Conservation (phyloP, 225 moss, liverwort and hornwort genomes). For the Rhytidiadelphus loreus region DNA sequence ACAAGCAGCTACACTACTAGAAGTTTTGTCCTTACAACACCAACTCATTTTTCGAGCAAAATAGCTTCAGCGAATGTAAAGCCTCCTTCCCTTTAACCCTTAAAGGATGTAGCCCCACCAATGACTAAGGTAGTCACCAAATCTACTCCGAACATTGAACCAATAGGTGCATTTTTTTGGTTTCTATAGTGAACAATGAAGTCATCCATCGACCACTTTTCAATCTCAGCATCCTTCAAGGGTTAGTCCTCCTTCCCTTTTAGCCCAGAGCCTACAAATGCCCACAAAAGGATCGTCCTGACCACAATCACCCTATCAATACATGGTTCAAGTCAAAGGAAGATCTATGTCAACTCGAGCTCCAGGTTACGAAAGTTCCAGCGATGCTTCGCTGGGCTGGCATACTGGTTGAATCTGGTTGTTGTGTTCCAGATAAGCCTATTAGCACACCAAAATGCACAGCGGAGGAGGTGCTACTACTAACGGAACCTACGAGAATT, state of each 20-base stretch:
- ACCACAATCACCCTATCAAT: neutral
- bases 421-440: neutral
- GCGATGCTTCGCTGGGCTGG: neutral
- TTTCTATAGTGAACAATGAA: too few relatives aligned
- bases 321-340: neutral
- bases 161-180: too few relatives aligned
- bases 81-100: neutral
- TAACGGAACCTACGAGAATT: neutral
- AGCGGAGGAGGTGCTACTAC: neutral
- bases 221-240: too few relatives aligned
- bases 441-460: neutral
- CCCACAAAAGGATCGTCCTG: too few relatives aligned
- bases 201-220: too few relatives aligned
- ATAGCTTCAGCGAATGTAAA: too few relatives aligned
- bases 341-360: neutral
- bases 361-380: neutral
- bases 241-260: too few relatives aligned
- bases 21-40: too few relatives aligned
- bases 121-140: too few relatives aligned
- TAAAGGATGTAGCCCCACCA: neutral
- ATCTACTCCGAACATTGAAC: too few relatives aligned
- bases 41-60: too few relatives aligned
- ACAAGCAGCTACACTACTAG: too few relatives aligned
- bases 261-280: neutral
- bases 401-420: rapidly evolving